phyloP scores from a whole-genome alignment of 148 eudicot species.

The Rhododendron williamsianum region DNA sequence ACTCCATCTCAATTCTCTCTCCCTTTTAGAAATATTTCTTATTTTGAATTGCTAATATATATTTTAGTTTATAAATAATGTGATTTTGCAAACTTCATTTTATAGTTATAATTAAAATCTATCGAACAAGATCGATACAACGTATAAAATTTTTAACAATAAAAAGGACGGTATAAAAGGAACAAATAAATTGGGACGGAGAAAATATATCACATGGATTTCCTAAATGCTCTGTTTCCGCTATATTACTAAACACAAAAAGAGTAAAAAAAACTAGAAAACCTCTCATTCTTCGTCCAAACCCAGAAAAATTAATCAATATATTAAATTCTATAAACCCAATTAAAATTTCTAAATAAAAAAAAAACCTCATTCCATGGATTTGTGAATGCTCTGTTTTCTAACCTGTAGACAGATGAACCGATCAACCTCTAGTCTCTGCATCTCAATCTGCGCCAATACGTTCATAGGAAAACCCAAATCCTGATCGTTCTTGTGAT shows the following conservation, averaged over 20 bases:
- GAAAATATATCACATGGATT: too few species aligned
- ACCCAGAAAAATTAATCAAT: not conserved
- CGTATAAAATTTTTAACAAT: too few species aligned
- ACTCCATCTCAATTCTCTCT: too few species aligned
- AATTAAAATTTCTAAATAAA: not conserved
- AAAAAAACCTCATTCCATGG: not conserved
- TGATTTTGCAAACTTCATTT: not conserved
- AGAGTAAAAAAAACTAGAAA: not conserved
- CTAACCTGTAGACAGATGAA: constrained; percentile 58
- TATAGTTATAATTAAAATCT: too few species aligned
- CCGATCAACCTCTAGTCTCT: constrained; percentile 48
- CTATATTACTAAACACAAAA: too few species aligned
- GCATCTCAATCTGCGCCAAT: constrained; percentile 35
- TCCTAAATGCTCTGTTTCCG: too few species aligned
- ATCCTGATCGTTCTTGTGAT: not conserved
- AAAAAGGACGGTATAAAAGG: too few species aligned
- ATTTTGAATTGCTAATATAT: not conserved
- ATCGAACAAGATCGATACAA: too few species aligned
- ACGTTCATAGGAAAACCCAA: constrained; percentile 22
- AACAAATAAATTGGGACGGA: too few species aligned
- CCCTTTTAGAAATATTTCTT: not conserved
- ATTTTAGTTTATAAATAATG: too few species aligned
- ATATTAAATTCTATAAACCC: not conserved
- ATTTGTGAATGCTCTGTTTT: not conserved
- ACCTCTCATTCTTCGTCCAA: not conserved